These are phyloP conservation scores for Polygonum aviculare DNA, from an alignment of 148 eudicot genomes.

Conservation along the genomic window DNA sequence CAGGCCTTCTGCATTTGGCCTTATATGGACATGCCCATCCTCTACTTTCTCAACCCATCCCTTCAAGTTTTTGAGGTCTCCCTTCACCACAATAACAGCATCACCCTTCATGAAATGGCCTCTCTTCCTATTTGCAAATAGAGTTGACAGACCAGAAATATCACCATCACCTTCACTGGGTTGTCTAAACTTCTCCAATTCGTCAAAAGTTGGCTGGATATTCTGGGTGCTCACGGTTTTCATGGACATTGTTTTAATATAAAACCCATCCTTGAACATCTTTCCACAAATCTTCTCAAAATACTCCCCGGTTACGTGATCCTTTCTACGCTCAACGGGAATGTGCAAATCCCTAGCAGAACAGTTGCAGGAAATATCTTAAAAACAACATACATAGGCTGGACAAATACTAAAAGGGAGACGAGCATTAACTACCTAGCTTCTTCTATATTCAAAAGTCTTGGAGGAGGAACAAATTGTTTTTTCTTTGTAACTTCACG, in stretches of 20 bases:
- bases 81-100: conserved; percentile 78
- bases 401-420: background rate
- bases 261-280: conserved; percentile 94
- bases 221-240: conserved; percentile 71
- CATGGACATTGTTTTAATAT: conserved; percentile 74
- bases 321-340: conserved; percentile 83
- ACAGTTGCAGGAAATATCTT: conserved; percentile 12
- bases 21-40: conserved; percentile 83
- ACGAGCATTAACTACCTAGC: conserved; percentile 48
- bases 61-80: conserved; percentile 83
- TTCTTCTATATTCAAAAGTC: conserved; percentile 89
- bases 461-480: conserved; percentile 80
- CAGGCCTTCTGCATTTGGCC: conserved; percentile 73
- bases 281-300: conserved; percentile 73
- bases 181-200: conserved; percentile 84
- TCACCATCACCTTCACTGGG: conserved; percentile 92
- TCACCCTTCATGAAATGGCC: conserved; percentile 99
- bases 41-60: conserved; percentile 98
- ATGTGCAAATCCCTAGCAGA: conserved; percentile 67
- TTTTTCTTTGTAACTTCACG: conserved; percentile 82
- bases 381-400: background rate
- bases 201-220: conserved; percentile 91
- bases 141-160: conserved; percentile 66
- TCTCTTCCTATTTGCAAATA: conserved; percentile 91
- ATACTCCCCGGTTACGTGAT: conserved; percentile 75